phyloP scores from a whole-genome alignment of 1,284 basidiomycete species.

The Cutaneotrichosporon mucoides region DNA sequence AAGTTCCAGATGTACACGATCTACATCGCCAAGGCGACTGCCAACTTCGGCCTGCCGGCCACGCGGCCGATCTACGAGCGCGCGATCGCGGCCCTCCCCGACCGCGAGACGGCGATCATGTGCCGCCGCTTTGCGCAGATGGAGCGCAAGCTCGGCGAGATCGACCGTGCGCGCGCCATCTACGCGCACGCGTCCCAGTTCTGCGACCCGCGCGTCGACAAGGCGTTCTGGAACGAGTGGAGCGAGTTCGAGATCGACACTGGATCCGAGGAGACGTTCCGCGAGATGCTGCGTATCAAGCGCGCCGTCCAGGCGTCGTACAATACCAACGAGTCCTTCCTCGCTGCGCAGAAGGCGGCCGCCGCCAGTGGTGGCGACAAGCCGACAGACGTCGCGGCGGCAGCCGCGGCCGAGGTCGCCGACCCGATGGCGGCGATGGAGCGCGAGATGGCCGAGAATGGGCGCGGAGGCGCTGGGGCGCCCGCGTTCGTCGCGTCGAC shows the following conservation, averaged over 20 bases:
- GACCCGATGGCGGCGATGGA: slow-evolving; percentile 58
- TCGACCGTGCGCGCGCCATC: slow-evolving; percentile 92
- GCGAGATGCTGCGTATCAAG: slow-evolving; percentile 98
- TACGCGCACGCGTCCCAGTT: slow-evolving; percentile 98
- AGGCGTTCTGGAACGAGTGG: slow-evolving; percentile 95
- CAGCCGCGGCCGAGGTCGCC: slow-evolving; percentile 46
- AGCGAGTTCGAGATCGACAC: slow-evolving; percentile 94
- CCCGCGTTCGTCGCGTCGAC: slow-evolving; percentile 66
- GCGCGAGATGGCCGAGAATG: slow-evolving; percentile 63
- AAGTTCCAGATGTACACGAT: slow-evolving; percentile 97
- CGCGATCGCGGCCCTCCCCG: slow-evolving; percentile 88
- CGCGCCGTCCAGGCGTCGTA: slow-evolving; percentile 96
- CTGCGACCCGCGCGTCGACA: slow-evolving; percentile 87
- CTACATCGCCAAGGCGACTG: slow-evolving; percentile 95
- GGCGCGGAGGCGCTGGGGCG: slow-evolving; percentile 46
- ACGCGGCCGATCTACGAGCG: slow-evolving; percentile 96
- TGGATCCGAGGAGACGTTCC: slow-evolving; percentile 96
- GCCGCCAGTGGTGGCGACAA: slow-evolving; percentile 50
- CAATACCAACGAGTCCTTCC: slow-evolving; percentile 84
- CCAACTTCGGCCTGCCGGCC: slow-evolving; percentile 91
- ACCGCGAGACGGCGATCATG: slow-evolving; percentile 95
- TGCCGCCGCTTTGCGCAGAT: slow-evolving; percentile 91
- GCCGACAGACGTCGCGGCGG: slow-evolving; percentile 36
- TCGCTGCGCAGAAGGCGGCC: slow-evolving; percentile 77
- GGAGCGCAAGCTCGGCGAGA: slow-evolving; percentile 97